Base-by-base conservation (phyloP, 1,139 yeast genomes). In the Starmera stellimalicola region DNA sequence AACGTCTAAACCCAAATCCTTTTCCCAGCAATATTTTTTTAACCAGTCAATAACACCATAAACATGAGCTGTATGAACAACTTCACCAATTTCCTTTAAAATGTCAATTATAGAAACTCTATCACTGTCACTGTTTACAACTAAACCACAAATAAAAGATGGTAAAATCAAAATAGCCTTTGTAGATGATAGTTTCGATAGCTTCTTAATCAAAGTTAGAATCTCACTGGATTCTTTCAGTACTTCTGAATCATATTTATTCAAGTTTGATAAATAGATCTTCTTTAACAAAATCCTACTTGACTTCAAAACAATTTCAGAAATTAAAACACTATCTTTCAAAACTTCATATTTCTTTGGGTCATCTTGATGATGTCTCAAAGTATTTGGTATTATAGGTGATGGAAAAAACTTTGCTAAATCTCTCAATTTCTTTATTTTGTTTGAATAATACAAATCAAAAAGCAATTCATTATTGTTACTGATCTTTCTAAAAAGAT, bases 401-500 rank as follows among this genome's bases (percentile, higher is more conserved):
- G 33, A 19, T 12, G 46, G 40, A 16, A 34, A 33, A 30, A 30
- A 42, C 5, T 31, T 36, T 6, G 45, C 45, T 31, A 40, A 31
- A 10, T 45, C 47, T 11, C 38, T 33, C 14, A 48, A 29, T 16
- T 33, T 37, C 16, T 31, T 26, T 4, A 49, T 50, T 2, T 25
- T n/a, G 4, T 36, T 33, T 27, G 31, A 19, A 22, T 22, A 22
- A n/a, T 22, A 14, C 11, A n/a, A n/a, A n/a, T 8, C 12, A n/a
- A n/a, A n/a, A n/a, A n/a, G n/a, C 5, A 22, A 22, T 6, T n/a
- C 11, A 4, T 40, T 41, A 24, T 42, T 42, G 5, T 44, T 34
- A 7, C 41, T 41, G 27, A 40, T 18, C 10, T 52, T 44, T 26
- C 67, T 44, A 15, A 61, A 38, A 23, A 66, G 37, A 58, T 65